Percentiles rank a stretch among this genome's conserved stretches.
Evolutionary conservation across 2,329 filamentous ascomycete genomes (phyloP).

Genomic region (Rhinocladiella mackenziei): DNA sequence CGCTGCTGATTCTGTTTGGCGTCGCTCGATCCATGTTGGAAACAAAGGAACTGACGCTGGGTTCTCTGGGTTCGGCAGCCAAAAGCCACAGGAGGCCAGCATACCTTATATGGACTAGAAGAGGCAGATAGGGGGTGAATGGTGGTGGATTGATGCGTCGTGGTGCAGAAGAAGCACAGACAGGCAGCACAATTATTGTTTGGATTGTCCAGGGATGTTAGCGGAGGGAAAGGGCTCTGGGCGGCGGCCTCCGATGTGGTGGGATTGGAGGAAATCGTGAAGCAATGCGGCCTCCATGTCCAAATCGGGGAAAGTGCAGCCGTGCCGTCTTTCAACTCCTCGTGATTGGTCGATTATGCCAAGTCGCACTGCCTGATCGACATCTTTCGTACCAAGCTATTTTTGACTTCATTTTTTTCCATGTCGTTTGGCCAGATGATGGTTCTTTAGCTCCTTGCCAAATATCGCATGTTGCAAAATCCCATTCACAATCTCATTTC

Average conservation of each 20-base stretch:
- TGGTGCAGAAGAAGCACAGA: conserved; percentile 13
- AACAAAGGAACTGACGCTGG: too few relatives aligned
- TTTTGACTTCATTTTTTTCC: too few relatives aligned
- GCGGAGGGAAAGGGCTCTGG: too few relatives aligned
- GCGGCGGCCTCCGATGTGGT: conserved; percentile 23
- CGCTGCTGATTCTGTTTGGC: conserved; percentile 20
- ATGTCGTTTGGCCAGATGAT: too few relatives aligned
- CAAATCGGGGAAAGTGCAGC: conserved; percentile 18
- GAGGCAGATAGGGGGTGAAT: conserved; percentile 6
- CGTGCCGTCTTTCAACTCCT: conserved; percentile 1
- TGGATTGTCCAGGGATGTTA: conserved; percentile 10
- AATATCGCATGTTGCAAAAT: too few relatives aligned
- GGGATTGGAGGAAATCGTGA: conserved; percentile 2
- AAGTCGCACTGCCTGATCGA: too few relatives aligned
- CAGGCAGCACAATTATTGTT: conserved; percentile 22
- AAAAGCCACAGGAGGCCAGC: background rate
- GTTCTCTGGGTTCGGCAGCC: too few relatives aligned
- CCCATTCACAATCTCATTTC: background rate
- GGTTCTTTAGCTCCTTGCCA: too few relatives aligned
- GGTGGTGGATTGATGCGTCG: conserved; percentile 15
- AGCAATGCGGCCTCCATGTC: too few relatives aligned
- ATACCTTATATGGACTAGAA: conserved; percentile 20
- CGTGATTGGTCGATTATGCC: conserved; percentile 2
- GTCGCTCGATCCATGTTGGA: conserved; percentile 9
- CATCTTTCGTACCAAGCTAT: too few relatives aligned